Evolutionary conservation across 257 asterid genomes (phyloP).

Genomic region (Nicotiana noctiflora): DNA sequence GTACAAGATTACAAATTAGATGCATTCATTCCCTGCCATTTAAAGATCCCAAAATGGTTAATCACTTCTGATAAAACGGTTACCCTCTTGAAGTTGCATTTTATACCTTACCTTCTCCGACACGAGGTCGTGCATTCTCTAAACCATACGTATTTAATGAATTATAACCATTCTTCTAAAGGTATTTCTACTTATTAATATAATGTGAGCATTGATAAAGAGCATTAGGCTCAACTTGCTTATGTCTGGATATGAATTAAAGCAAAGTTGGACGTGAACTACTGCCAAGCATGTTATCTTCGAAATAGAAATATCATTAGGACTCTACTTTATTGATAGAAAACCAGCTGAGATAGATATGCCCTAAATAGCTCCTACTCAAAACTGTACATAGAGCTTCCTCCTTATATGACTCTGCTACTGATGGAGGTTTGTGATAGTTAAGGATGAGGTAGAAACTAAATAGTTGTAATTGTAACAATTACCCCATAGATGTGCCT

Average conservation of each 20-base stretch:
- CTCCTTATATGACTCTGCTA: not conserved
- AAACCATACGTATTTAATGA: not conserved
- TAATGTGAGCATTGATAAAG: not conserved
- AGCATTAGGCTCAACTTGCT: not conserved
- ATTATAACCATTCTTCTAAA: not conserved
- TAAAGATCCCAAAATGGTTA: not conserved
- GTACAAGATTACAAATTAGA: not conserved
- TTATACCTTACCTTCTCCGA: not conserved
- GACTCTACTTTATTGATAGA: not conserved
- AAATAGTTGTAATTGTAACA: not conserved
- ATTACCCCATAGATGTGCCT: not conserved
- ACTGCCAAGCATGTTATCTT: not conserved
- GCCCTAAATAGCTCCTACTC: not conserved
- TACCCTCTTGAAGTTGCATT: not conserved
- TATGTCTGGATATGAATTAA: not conserved
- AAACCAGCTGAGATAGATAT: not conserved
- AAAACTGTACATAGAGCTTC: not conserved
- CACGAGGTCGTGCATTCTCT: not conserved
- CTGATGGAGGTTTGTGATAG: not conserved
- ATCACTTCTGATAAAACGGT: not conserved
- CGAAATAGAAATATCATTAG: not conserved
- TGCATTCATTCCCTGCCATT: not conserved
- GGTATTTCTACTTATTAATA: not conserved
- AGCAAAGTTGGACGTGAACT: not conserved
- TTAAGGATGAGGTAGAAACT: not conserved